Base-by-base conservation (phyloP, 495 filamentous ascomycete species). In the Neurospora sp. region DNA sequence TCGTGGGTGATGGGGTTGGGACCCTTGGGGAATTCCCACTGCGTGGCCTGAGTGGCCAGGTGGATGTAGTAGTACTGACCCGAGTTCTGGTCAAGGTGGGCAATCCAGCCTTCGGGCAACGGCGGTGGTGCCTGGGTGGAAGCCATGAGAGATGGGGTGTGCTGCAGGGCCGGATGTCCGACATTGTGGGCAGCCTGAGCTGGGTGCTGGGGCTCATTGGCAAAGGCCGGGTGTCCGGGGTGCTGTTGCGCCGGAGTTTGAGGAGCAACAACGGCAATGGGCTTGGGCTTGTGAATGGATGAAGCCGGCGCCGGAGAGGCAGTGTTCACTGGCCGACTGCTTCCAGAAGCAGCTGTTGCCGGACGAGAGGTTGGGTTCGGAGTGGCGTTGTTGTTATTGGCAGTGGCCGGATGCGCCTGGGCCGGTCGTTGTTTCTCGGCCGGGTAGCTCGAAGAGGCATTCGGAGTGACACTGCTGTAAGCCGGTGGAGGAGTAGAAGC, bases 31-130 rank as follows among this genome's bases (percentile, higher is more conserved):
- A 97, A 97, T 76, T 99, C 96, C 96, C 96, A 99, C 80, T 99
- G 96, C 14, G 96, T 99, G 4, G 94, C 93, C 78, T 98, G 96
- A 0, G 96, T 94, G 11, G 96, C 91, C 20, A 99, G 87, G 80
- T 99, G 96, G 75, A 99, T 99, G 79, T 99, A 99, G 79, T 99
- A 99, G 80, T 98, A 99, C 78, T 98, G 96, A 8, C 96, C 96
- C 5, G 94, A 97, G 78, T 90, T 97, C 48, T 92, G 92, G 79
- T 99, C 96, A 8, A 98, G 86, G 78, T 98, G 96, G 14, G 96
- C 94, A 79, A 98, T 98, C 96, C 96, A 99, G 11, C 96, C 96
- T 79, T 98, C 96, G 16, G 96, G 96, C 12, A 99, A 86, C 14
- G 94, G 96, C 8, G 96, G 96, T 11, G 94, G 96, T 37, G 92